Evolutionary conservation across 2,329 filamentous ascomycete genomes (phyloP), one percentile per base, ranked within the genome.

Genomic region (Nemania serpens): DNA sequence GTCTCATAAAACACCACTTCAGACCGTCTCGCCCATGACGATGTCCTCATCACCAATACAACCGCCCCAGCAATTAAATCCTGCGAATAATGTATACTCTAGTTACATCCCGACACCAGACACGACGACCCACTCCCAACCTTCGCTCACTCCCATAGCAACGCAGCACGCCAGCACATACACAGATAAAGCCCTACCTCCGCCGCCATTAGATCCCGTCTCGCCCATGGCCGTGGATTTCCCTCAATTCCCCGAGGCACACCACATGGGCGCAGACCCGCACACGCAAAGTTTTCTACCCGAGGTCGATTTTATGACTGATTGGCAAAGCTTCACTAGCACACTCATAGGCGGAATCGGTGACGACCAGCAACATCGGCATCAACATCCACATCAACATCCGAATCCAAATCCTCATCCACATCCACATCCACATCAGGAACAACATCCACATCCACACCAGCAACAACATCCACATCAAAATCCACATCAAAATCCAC

Each of bases 271-370:
- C 3, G 22, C 50, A 11, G 17, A 50, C 10, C 47, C 49, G 18
- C 49, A 55, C 25, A 41, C 58, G 55, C 64, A 55, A 53, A 52
- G 20, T 15, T 63, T 67, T 17, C 60, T 72, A 10, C 66, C 67
- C 15, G 65, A 68, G 6, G 68, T 69, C 18, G 66, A 71, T 20
- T 64, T 71, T 18, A 63, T 66, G 34, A 70, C 62, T 10, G 70
- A 72, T 33, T 72, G 70, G 70, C 64, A 60, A 33, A 71, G 70
- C 56, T 70, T 71, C 55, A 63, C 70, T 12, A 72, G 68, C 37
- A 71, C 70, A 1, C 60, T 72, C 3, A 63, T 72, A 7, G 61
- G 58, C 12, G 54, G 47, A 7, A 5, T 61, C 12, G 52, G 48
- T 2, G 52, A 59, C 11, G 55, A 63, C 3, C 59, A 49, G 4